Percentiles rank a stretch among this genome's conserved stretches.
phyloP scores from a whole-genome alignment of 441 rosid genomes.

The Viola pubescens region DNA sequence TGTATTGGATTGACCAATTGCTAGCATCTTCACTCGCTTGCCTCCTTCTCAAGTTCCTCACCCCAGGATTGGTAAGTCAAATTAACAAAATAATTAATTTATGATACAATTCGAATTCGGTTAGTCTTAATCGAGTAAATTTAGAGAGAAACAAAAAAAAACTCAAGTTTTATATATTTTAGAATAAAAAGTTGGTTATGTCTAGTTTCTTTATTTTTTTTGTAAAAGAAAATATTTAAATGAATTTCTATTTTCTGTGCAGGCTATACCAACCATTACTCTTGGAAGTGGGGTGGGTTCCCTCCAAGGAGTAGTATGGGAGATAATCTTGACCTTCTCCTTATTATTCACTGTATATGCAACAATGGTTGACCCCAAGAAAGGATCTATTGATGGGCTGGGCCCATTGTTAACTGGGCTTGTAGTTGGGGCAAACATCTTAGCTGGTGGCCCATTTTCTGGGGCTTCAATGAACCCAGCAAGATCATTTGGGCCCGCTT shows the following conservation, averaged over 20 bases:
- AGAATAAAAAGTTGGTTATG: too few relatives aligned
- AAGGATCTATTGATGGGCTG: conserved; percentile 56
- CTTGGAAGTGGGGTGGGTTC: conserved; percentile 59
- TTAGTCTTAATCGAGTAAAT: too few relatives aligned
- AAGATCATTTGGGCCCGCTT: conserved; percentile 75
- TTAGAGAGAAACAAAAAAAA: too few relatives aligned
- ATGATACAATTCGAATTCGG: too few relatives aligned
- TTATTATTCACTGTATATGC: conserved; percentile 77
- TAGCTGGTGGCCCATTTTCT: conserved; percentile 79
- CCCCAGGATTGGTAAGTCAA: conserved; percentile 58
- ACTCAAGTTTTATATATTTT: background rate
- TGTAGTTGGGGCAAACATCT: conserved; percentile 71
- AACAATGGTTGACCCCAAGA: conserved; percentile 83
- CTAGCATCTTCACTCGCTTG: conserved; percentile 70
- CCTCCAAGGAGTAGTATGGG: conserved; percentile 72
- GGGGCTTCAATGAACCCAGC: conserved; percentile 97
- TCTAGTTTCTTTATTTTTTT: background rate
- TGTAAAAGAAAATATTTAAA: background rate
- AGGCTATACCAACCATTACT: conserved; percentile 56
- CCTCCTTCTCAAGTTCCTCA: conserved; percentile 68
- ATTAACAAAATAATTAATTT: background rate
- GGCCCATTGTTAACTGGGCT: conserved; percentile 72
- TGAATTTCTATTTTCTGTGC: background rate
- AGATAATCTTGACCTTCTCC: conserved; percentile 62
- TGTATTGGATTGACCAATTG: conserved; percentile 67